Evolutionary conservation across 2,329 filamentous ascomycete genomes (phyloP).

Genomic region (Cladophialophora psammophila): DNA sequence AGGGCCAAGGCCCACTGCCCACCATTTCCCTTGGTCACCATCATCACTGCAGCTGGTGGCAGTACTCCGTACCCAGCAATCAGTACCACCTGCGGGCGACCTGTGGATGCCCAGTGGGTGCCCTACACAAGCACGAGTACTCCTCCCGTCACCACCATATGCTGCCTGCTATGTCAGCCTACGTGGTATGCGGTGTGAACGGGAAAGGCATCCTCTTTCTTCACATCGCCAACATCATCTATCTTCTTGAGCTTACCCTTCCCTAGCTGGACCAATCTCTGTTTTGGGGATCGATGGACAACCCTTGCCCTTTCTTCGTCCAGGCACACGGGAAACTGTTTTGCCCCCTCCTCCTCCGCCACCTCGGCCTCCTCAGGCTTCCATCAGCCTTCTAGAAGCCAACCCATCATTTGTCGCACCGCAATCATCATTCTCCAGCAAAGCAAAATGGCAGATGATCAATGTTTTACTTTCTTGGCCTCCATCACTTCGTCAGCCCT

Average conservation of each 20-base stretch:
- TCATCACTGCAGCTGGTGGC: not conserved
- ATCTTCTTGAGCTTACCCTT: not conserved
- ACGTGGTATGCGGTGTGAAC: not conserved
- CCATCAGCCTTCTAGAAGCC: constrained; percentile 34
- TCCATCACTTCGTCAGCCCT: constrained; percentile 5
- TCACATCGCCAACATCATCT: not conserved
- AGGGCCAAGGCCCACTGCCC: not conserved
- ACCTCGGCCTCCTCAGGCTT: constrained; percentile 10
- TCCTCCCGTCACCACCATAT: not conserved
- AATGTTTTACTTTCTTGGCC: constrained; percentile 11
- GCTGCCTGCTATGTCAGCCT: constrained; percentile 3
- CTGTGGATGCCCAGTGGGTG: not conserved
- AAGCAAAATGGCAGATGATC: constrained; percentile 6
- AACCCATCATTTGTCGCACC: constrained; percentile 13
- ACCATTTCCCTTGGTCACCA: not conserved
- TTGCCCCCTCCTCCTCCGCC: not conserved
- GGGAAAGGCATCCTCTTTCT: not conserved
- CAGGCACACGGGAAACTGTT: constrained; percentile 4
- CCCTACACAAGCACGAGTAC: no score
- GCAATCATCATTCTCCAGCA: constrained; percentile 5
- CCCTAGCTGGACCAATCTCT: not conserved
- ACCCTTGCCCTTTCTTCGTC: not conserved
- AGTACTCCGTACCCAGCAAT: no score
- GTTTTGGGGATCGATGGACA: not conserved
- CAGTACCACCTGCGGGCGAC: not conserved